Evolutionary conservation across 2,329 filamentous ascomycete genomes (phyloP), one percentile per base, ranked within the genome.

Genomic region (Cytospora piceae): DNA sequence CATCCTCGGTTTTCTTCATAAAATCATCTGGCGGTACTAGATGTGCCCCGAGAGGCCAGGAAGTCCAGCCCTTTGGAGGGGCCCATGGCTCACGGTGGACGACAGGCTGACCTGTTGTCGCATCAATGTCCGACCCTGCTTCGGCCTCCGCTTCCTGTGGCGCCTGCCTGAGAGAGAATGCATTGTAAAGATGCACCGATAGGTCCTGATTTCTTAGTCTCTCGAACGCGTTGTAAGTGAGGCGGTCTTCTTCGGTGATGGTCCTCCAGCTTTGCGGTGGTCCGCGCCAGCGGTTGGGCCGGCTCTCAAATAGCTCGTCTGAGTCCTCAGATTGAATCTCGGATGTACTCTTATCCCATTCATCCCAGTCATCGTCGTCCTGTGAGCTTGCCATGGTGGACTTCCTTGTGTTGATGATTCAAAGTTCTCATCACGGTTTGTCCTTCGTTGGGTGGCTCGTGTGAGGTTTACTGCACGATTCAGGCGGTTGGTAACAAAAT

Each of bases 101-200:
- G 63, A 73, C 31, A 22, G 61, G 66, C 17, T 70, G 66, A 3
- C 73, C 73, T 1, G 74, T 75, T 34, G 60, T 67, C n/a, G 63
- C 68, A 61, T 77, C 70, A 58, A 74, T 65, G 55, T 74, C 73
- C 74, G 31, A 52, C 37, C 39, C 61, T 32, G 63, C 65, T 4
- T 51, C 52, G n/a, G 54, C 66, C 15, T 63, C n/a, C 32, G 54
- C 64, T 0, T 32, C 53, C 54, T 71, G 67, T 22, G 77, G 79
- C 56, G 70, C 65, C 63, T 79, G 77, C 75, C 90, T 93, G 63
- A 96, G 79, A 42, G 84, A 84, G 77, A 90, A 90, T 0, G 90
- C 83, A 75, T 95, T 92, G 78, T 92, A 96, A 6, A 97, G 79
- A 77, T 97, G 94, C 54, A 89, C 78, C 0, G 86, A 82, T 14